Percentiles rank a stretch among this genome's conserved stretches.
These are phyloP conservation scores for Ascochyta lentis DNA, from an alignment of 2,329 filamentous ascomycete species.

Conservation along the genomic window DNA sequence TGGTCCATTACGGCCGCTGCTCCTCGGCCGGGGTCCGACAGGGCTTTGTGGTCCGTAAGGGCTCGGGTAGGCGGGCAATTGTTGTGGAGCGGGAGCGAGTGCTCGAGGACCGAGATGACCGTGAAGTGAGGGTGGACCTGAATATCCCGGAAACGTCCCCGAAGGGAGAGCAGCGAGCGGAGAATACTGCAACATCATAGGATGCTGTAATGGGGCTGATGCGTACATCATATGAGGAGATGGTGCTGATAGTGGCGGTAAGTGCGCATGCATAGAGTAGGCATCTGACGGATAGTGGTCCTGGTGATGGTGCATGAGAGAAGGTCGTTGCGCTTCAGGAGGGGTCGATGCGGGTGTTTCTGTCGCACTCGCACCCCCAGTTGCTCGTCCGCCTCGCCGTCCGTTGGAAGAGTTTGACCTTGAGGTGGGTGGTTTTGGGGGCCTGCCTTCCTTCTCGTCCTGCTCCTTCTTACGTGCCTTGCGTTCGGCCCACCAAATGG, in stretches of 20 bases:
- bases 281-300: conserved; percentile 29
- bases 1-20: conserved; percentile 33
- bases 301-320: conserved; percentile 26
- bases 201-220: conserved; percentile 28
- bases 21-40: conserved; percentile 29
- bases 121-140: conserved; percentile 22
- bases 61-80: conserved; percentile 34
- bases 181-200: conserved; percentile 36
- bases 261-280: conserved; percentile 23
- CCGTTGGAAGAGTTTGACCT: conserved; percentile 34
- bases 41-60: conserved; percentile 39
- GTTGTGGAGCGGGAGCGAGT: conserved; percentile 37
- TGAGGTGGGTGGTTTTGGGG: conserved; percentile 28
- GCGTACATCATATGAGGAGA: conserved; percentile 32
- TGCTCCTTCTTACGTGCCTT: conserved; percentile 48
- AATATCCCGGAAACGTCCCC: conserved; percentile 24
- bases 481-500: conserved; percentile 55
- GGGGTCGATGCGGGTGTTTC: conserved; percentile 27
- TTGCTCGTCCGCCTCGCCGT: conserved; percentile 31
- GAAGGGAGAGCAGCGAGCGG: conserved; percentile 37
- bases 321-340: conserved; percentile 25
- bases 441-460: conserved; percentile 38
- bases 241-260: conserved; percentile 27
- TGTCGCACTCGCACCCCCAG: conserved; percentile 25
- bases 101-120: conserved; percentile 27